Evolutionary conservation across 306 rosid genomes (phyloP), one percentile per base, ranked within the genome.

Genomic region (Casuarina equisetifolia): DNA sequence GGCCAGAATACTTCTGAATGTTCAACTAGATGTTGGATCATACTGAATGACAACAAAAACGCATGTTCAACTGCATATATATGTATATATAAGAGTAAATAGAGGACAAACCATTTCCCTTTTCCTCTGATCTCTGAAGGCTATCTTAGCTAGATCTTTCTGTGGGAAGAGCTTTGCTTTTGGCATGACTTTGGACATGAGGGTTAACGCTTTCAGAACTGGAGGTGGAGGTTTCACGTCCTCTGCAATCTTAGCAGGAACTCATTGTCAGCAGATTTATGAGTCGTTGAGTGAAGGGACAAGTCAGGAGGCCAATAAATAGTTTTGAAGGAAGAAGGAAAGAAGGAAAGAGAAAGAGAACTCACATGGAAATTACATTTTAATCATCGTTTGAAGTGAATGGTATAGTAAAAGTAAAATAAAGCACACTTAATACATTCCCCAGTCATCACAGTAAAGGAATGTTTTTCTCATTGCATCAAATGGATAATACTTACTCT

Each of bases 111-210:
- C 97, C 97, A 95, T 75, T 84, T 92, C 82, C 85, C 97, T 87
- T 83, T 95, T 95, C 82, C 85, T 73, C 4, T 74, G 82, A 13
- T 95, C 98, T 84, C 97, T 82, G 83, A 95, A 82, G 54, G 87
- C 87, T 42, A 92, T 86, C 78, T 73, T 87, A 15, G 89, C 87
- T 51, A 88, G 80, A 76, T 95, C 98, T 70, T 82, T 76, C 64
- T 82, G 71, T 0, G 97, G 97, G 43, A 90, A 55, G 83, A 95
- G 96, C 80, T 95, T 95, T 75, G 93, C 95, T 77, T 89, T 88
- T 17, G 96, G 97, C 74, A 87, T 32, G 72, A 87, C 84, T 45
- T 86, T 90, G 70, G 98, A 87, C 89, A 92, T 44, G 70, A 84
- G 57, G 45, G 77, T 82, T 76, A 92, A 72, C 6, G 32, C 84